phyloP scores from a whole-genome alignment of 106 monocot genomes.

The Agapanthus africanus region DNA sequence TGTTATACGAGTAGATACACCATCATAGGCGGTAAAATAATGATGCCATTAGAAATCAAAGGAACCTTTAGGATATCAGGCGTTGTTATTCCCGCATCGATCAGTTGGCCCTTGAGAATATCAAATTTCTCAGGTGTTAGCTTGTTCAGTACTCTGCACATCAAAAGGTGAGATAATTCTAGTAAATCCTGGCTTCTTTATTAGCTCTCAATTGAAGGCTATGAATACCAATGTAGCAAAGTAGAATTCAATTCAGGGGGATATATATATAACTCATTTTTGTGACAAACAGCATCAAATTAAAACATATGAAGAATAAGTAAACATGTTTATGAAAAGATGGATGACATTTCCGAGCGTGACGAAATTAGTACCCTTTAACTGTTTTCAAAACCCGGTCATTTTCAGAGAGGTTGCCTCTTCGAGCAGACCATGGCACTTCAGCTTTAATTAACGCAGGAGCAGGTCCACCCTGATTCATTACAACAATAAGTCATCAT shows the following conservation, averaged over 20 bases:
- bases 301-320: background rate
- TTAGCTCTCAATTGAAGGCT: no score
- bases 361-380: conserved; percentile 64
- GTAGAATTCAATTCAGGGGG: no score
- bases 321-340: no score
- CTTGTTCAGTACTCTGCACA: conserved; percentile 71
- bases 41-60: no score
- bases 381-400: conserved; percentile 89
- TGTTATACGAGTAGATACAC: no score
- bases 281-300: no score
- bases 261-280: no score
- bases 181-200: no score
- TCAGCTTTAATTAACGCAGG: conserved; percentile 78
- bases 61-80: conserved; percentile 77
- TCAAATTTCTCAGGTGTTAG: conserved; percentile 84
- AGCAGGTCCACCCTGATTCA: conserved; percentile 31
- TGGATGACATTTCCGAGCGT: background rate
- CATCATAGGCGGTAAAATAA: no score
- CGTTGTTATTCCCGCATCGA: conserved; percentile 68
- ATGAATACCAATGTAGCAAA: no score
- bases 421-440: conserved; percentile 82
- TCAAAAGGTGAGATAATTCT: no score
- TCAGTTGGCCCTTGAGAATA: conserved; percentile 69
- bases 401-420: conserved; percentile 67
- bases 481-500: background rate